Evolutionary conservation across 1,139 yeast species (phyloP).

Genomic region (Kodamaea sp.): DNA sequence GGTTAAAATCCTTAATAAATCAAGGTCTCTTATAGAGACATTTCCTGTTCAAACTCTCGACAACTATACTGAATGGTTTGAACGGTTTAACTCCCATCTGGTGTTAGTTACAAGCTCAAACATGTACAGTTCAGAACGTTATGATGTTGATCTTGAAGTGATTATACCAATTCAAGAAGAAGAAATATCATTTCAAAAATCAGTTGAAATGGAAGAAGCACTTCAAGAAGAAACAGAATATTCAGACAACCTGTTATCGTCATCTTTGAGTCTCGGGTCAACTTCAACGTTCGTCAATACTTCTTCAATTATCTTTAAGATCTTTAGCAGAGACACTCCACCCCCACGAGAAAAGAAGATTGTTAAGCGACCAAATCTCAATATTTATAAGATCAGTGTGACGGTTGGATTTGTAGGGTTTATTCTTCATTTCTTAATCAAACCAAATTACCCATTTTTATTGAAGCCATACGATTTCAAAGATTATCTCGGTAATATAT

Average conservation of each 20-base stretch:
- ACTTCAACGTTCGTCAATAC: slow-evolving; percentile 32
- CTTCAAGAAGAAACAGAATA: slow-evolving; percentile 26
- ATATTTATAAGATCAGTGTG: slow-evolving; percentile 33
- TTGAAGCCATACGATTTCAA: neutral
- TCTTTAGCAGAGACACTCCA: slow-evolving; percentile 18
- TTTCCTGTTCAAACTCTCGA: slow-evolving; percentile 24
- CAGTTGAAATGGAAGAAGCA: slow-evolving; percentile 21
- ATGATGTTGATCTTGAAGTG: slow-evolving; percentile 1
- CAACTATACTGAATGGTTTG: slow-evolving; percentile 38
- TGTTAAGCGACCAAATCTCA: slow-evolving; percentile 9
- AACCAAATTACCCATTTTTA: slow-evolving; percentile 10
- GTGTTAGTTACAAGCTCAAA: slow-evolving; percentile 20
- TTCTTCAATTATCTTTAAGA: slow-evolving; percentile 31
- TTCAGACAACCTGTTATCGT: slow-evolving; percentile 30
- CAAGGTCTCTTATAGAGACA: slow-evolving; percentile 27
- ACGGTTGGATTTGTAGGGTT: slow-evolving; percentile 44
- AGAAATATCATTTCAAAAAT: slow-evolving; percentile 26
- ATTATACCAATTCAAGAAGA: slow-evolving; percentile 28
- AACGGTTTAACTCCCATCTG: slow-evolving; percentile 22
- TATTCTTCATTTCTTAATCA: slow-evolving; percentile 33
- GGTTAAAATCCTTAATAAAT: slow-evolving; percentile 32
- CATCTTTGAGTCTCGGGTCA: slow-evolving; percentile 35
- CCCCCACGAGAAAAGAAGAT: slow-evolving; percentile 11
- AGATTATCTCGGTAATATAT: slow-evolving; percentile 10
- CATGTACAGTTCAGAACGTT: slow-evolving; percentile 4